Conservation (phyloP, 1,284 basidiomycete species). For the Tilletia setariae region DNA sequence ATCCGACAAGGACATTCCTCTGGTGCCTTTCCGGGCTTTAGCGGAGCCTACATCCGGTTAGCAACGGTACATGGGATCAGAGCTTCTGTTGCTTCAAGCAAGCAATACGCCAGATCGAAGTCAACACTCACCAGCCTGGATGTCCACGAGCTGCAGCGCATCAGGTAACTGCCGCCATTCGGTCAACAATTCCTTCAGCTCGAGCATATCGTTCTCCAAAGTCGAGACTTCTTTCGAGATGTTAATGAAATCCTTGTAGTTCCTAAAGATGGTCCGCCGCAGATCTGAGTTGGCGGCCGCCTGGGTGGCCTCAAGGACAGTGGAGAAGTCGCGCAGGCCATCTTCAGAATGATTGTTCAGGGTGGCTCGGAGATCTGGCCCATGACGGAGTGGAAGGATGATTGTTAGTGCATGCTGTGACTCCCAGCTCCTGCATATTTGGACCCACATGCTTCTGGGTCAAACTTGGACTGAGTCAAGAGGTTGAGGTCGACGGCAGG, state of each 20-base stretch:
- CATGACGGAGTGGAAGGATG: background rate
- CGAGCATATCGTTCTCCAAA: conserved; percentile 95
- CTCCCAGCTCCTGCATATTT: background rate
- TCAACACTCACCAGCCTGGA: conserved; percentile 16
- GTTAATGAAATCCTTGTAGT: conserved; percentile 88
- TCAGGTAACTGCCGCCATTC: conserved; percentile 69
- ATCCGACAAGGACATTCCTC: too few species aligned
- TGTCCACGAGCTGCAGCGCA: conserved; percentile 44
- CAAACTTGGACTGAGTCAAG: conserved; percentile 43
- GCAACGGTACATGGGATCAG: too few species aligned
- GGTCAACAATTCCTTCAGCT: conserved; percentile 85
- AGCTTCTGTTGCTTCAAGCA: too few species aligned
- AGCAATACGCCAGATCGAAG: background rate
- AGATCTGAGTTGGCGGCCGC: conserved; percentile 38
- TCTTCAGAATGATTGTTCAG: conserved; percentile 14
- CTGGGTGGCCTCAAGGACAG: conserved; percentile 1
- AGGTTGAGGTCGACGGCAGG: conserved; percentile 41
- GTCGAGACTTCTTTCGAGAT: conserved; percentile 96
- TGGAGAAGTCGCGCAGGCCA: background rate
- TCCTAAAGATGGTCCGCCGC: conserved; percentile 49
- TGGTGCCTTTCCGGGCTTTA: too few species aligned
- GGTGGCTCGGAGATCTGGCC: background rate
- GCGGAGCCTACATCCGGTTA: too few species aligned
- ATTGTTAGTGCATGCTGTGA: background rate
- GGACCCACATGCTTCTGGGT: conserved; percentile 39